These are phyloP conservation scores for Eimeria nieschulzi DNA, from an alignment of 169 alveolate species.

Conservation along the genomic window DNA sequence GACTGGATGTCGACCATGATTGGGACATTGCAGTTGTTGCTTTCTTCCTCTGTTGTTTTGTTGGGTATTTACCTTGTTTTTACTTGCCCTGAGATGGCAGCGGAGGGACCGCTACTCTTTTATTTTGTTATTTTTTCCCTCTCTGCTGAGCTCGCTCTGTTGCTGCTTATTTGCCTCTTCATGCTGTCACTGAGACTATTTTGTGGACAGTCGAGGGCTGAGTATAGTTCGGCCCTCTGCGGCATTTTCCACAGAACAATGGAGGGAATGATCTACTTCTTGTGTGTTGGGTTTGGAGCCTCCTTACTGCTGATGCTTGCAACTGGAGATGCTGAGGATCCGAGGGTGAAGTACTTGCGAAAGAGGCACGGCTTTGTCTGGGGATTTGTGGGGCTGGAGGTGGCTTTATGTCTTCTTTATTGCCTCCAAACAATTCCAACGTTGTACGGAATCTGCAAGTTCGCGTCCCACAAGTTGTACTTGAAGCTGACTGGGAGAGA, in stretches of 20 bases:
- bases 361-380: conserved; percentile 18
- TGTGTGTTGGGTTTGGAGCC: conserved; percentile 38
- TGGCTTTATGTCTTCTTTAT: conserved; percentile 43
- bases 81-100: conserved; percentile 48
- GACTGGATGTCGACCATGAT: conserved; percentile 30
- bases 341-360: neutral
- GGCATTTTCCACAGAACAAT: conserved; percentile 63
- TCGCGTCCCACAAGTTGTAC: conserved; percentile 27
- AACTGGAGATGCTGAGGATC: neutral
- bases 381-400: conserved; percentile 53
- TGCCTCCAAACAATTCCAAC: conserved; percentile 73
- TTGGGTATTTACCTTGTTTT: conserved; percentile 44
- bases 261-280: conserved; percentile 53
- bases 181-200: conserved; percentile 54
- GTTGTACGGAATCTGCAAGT: conserved; percentile 58
- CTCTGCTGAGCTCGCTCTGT: conserved; percentile 43
- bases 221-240: conserved; percentile 50
- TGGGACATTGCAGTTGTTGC: conserved; percentile 37
- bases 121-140: conserved; percentile 43
- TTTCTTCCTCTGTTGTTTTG: conserved; percentile 15
- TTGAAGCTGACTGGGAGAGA: conserved; percentile 59
- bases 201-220: conserved; percentile 59
- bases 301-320: conserved; percentile 6
- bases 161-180: conserved; percentile 16
- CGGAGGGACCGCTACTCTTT: conserved; percentile 46